Evolutionary conservation across 169 alveolate species (phyloP), one percentile per base, ranked within the genome.

Genomic region (Babesia bigemina): DNA sequence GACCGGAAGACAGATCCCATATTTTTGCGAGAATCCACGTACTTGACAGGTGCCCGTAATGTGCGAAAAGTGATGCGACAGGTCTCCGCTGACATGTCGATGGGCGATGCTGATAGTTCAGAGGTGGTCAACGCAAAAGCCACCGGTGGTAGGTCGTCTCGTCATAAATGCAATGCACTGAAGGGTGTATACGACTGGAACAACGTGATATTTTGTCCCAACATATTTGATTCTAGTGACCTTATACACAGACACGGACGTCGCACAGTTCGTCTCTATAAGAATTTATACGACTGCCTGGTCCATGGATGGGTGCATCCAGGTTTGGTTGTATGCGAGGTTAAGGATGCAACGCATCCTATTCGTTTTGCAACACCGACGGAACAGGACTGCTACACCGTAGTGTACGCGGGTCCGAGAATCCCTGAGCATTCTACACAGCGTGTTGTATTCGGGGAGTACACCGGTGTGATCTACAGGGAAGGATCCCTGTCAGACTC

Each of bases 281-380:
- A 74, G 55, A 85, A 79, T 44, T 81, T 89, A 12, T 83, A 86
- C 56, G 91, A 91, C 47, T 82, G 93, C 26, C 36, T 88, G 44
- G 67, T 70, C 26, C 88, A 87, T 49, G 95, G 91, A 60, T 89
- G 92, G 85, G 92, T 91, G 57, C 94, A 74, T 50, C 95, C 95
- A 4, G 74, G 79, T 53, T 75, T 93, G 24, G 84, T 72, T 45
- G 88, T 93, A 19, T 92, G 95, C 42, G 92, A 90, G 48, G 83
- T 93, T 28, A 83, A 76, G 59, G 96, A 93, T 63, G 93, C 91
- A 17, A 91, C 92, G 22, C 96, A 93, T 61, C 96, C 95, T 10
- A 87, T 93, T 17, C 87, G 95, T 26, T 87, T 93, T 65, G 92
- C 95, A 19, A 91, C 96, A 11, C 96, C 96, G 6, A 84, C 92